A percentile compares a stretch with the other conserved stretches of the same genome.
Evolutionary conservation across 2,329 filamentous ascomycete species (phyloP).

Genomic region (Trichophyton simii): DNA sequence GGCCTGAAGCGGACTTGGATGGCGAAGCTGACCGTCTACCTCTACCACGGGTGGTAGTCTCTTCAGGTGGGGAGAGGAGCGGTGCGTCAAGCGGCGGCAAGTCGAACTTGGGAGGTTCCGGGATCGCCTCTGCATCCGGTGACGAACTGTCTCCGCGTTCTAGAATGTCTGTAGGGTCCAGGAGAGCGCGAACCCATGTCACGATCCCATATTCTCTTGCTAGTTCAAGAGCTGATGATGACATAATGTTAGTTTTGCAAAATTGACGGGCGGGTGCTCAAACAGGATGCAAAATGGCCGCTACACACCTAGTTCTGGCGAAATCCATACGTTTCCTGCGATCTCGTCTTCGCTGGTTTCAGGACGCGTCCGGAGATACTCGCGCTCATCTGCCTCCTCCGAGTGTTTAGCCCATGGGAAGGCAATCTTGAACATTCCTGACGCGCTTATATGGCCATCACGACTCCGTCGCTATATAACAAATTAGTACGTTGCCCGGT

Average conservation of each 20-base stretch:
- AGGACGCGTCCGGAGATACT: constrained; percentile 68
- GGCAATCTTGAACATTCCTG: constrained; percentile 58
- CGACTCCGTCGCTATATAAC: constrained; percentile 45
- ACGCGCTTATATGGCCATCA: constrained; percentile 54
- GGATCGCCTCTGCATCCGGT: constrained; percentile 57
- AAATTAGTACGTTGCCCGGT: neutral
- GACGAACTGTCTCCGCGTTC: constrained; percentile 19
- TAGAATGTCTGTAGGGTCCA: constrained; percentile 70
- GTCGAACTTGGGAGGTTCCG: constrained; percentile 69
- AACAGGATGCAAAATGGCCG: neutral
- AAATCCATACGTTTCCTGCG: constrained; percentile 93
- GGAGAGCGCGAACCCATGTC: constrained; percentile 80
- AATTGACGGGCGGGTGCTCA: neutral
- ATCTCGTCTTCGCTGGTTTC: constrained; percentile 83
- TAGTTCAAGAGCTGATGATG: constrained; percentile 60
- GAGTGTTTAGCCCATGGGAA: constrained; percentile 51
- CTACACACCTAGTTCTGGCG: constrained; percentile 52
- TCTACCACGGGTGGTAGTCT: constrained; percentile 30
- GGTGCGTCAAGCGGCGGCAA: constrained; percentile 36
- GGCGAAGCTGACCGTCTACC: constrained; percentile 49
- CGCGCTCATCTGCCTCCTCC: constrained; percentile 48
- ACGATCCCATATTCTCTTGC: constrained; percentile 77
- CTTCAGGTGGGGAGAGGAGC: constrained; percentile 18
- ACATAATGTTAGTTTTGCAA: constrained; percentile 14
- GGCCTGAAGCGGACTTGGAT: constrained; percentile 40